Evolutionary conservation across 257 asterid genomes (phyloP).

Genomic region (Plantago major): DNA sequence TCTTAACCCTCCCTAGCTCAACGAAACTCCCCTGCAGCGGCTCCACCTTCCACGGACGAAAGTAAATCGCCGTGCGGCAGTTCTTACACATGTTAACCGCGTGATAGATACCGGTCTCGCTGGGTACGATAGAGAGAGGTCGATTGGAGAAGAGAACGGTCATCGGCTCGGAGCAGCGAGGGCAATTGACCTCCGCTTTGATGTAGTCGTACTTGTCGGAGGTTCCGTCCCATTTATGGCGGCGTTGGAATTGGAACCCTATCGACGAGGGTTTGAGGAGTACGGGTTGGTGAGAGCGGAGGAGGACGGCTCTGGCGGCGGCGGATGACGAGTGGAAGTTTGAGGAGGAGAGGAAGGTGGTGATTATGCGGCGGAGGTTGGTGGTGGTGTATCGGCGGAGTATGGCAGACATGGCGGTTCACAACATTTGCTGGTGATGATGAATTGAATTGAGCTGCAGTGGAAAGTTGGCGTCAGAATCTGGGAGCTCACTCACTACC

Average conservation of each 20-base stretch:
- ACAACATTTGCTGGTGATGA: constrained; percentile 12
- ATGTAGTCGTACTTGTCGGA: constrained; percentile 69
- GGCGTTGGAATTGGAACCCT: constrained; percentile 35
- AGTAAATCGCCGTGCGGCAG: constrained; percentile 82
- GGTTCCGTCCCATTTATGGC: constrained; percentile 74
- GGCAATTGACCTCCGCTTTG: constrained; percentile 74
- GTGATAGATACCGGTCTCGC: constrained; percentile 67
- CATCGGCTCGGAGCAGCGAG: constrained; percentile 73
- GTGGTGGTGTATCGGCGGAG: constrained; percentile 25
- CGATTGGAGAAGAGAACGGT: constrained; percentile 71
- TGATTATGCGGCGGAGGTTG: constrained; percentile 42
- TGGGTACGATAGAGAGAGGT: constrained; percentile 65
- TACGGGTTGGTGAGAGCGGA: constrained; percentile 22
- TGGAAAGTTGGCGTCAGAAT: too few species aligned
- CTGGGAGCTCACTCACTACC: too few species aligned
- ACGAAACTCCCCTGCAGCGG: constrained; percentile 84
- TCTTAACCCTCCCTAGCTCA: constrained; percentile 86
- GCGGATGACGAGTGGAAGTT: constrained; percentile 31
- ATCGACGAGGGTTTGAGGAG: constrained; percentile 22
- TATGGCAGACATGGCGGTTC: constrained; percentile 44
- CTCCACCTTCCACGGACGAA: constrained; percentile 77
- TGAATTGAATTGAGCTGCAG: too few species aligned
- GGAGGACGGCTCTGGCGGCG: constrained; percentile 19
- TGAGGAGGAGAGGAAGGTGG: constrained; percentile 24
- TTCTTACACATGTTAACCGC: constrained; percentile 69